Evolutionary conservation across 2,329 filamentous ascomycete species (phyloP).

Genomic region (Penicillium sp.): DNA sequence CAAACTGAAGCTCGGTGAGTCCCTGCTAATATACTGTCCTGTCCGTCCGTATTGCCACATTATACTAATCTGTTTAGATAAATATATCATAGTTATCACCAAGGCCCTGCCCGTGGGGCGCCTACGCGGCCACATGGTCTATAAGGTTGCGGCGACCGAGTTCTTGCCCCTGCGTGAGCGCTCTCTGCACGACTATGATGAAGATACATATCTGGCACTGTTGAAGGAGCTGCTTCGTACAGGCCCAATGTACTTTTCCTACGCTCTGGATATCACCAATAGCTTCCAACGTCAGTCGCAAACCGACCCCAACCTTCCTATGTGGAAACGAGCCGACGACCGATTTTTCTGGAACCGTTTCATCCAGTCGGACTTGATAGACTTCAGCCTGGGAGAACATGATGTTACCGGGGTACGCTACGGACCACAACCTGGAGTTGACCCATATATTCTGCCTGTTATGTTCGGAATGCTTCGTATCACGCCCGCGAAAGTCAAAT

Average conservation of each 20-base stretch:
- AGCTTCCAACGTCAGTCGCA: slow-evolving; percentile 89
- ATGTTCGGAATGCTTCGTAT: slow-evolving; percentile 96
- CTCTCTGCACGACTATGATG: slow-evolving; percentile 81
- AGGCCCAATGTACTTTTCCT: slow-evolving; percentile 94
- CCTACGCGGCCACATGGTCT: slow-evolving; percentile 90
- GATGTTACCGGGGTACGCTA: slow-evolving; percentile 40
- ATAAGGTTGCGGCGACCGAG: slow-evolving; percentile 83
- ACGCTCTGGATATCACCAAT: slow-evolving; percentile 92
- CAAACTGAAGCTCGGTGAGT: slow-evolving; percentile 85
- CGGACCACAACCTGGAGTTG: slow-evolving; percentile 61
- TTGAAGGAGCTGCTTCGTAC: slow-evolving; percentile 73
- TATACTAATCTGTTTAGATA: too few species aligned
- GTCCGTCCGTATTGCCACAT: too few species aligned
- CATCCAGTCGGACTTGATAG: slow-evolving; percentile 79
- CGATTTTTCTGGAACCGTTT: slow-evolving; percentile 99
- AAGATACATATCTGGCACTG: slow-evolving; percentile 78
- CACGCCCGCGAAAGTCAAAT: slow-evolving; percentile 73
- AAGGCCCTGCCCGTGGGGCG: slow-evolving; percentile 86
- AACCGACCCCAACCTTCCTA: slow-evolving; percentile 58
- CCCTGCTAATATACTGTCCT: too few species aligned
- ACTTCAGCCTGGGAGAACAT: slow-evolving; percentile 60
- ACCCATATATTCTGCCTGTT: slow-evolving; percentile 88
- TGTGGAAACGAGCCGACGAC: slow-evolving; percentile 90
- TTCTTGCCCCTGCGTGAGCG: slow-evolving; percentile 89
- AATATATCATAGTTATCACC: slow-evolving; percentile 93